A percentile compares a stretch with the other conserved stretches of the same genome.
Conservation (phyloP, 2,329 filamentous ascomycete species). For the Claviceps sp. region DNA sequence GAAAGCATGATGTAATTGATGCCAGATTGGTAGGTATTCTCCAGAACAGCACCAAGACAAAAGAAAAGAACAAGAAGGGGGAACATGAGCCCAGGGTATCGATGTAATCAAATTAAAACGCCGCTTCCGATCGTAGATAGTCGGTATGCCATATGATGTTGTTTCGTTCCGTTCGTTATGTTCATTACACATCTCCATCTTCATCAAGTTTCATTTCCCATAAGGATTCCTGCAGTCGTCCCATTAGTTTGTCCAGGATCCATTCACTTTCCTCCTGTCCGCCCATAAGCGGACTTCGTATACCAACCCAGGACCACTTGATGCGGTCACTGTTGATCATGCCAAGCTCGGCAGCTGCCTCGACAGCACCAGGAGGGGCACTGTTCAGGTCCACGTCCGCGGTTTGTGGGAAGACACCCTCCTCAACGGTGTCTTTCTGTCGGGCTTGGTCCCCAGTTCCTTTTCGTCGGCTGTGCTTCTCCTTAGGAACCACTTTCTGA, state of each 20-base stretch:
- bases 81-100: not conserved
- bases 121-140: not conserved
- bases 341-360: slow-evolving; percentile 3
- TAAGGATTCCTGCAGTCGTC: slow-evolving; percentile 31
- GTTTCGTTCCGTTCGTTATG: not conserved
- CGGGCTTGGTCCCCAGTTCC: not conserved
- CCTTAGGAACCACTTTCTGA: slow-evolving; percentile 22
- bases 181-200: slow-evolving; percentile 1
- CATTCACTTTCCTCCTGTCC: slow-evolving; percentile 57
- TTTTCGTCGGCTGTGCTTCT: slow-evolving; percentile 9
- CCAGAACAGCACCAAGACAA: not conserved
- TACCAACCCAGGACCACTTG: slow-evolving; percentile 61
- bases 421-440: not conserved
- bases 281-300: slow-evolving; percentile 56
- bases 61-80: not conserved
- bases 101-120: not conserved
- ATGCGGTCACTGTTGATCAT: slow-evolving; percentile 18
- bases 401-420: not conserved
- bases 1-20: no score
- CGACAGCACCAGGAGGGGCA: slow-evolving; percentile 1
- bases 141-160: not conserved
- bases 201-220: slow-evolving; percentile 6
- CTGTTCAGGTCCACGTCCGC: not conserved
- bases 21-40: no score
- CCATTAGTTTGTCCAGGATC: slow-evolving; percentile 53